Conservation (phyloP, 352 stramenopile genomes). For the Peronospora farinosa region DNA sequence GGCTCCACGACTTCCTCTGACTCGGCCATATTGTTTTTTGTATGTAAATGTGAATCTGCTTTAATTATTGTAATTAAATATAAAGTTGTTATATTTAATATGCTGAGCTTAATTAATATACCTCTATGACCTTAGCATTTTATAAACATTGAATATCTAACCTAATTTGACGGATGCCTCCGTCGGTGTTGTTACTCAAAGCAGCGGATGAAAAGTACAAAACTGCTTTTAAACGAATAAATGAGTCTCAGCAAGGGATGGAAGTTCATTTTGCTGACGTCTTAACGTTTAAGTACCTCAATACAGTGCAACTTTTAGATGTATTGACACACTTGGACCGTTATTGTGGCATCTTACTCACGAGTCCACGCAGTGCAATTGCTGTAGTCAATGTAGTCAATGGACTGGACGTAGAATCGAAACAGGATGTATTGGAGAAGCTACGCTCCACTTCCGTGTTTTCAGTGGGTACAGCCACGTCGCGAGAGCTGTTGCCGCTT, state of each 20-base stretch:
- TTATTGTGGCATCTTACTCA: conserved; percentile 62
- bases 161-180: conserved; percentile 5
- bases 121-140: too few species aligned
- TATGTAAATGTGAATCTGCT: background rate
- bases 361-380: conserved; percentile 62
- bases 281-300: conserved; percentile 62
- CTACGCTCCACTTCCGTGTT: conserved; percentile 39
- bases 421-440: conserved; percentile 20
- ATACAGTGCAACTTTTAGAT: conserved; percentile 31
- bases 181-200: conserved; percentile 61
- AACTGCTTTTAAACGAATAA: conserved; percentile 26
- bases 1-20: conserved; percentile 88
- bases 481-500: conserved; percentile 46
- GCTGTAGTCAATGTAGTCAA: conserved; percentile 39
- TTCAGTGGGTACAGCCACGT: conserved; percentile 64
- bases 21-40: conserved; percentile 48
- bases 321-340: conserved; percentile 39
- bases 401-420: conserved; percentile 19
- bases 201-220: conserved; percentile 52
- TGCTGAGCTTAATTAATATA: background rate
- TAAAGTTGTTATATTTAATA: background rate
- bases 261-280: conserved; percentile 54
- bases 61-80: background rate
- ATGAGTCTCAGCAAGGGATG: conserved; percentile 1
- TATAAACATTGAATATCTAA: too few species aligned